Conservation (phyloP, 1,284 basidiomycete genomes). For the Trichosporon inkin region DNA sequence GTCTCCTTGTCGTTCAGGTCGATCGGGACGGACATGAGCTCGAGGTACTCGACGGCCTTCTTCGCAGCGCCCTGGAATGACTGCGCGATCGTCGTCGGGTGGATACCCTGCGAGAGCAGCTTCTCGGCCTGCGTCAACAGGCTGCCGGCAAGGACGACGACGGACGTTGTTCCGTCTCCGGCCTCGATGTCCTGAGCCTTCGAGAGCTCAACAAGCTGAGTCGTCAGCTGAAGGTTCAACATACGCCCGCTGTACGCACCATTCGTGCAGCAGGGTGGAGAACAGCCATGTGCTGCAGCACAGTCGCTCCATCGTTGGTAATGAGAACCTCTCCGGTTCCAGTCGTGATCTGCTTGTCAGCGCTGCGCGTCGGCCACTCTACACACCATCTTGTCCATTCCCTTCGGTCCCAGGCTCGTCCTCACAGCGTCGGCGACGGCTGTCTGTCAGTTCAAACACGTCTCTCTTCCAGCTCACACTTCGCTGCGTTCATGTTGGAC, state of each 20-base stretch:
- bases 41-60: constrained; percentile 91
- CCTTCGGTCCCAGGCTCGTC: constrained; percentile 93
- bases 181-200: constrained; percentile 98
- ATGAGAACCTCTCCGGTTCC: constrained; percentile 94
- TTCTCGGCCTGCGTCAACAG: constrained; percentile 93
- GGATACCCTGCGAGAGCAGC: constrained; percentile 91
- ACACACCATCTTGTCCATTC: constrained; percentile 98
- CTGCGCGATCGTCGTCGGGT: constrained; percentile 96
- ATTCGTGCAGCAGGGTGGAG: constrained; percentile 98
- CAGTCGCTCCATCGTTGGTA: constrained; percentile 98
- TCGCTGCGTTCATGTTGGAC: constrained; percentile 94
- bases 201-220: constrained; percentile 81
- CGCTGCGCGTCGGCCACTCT: background rate
- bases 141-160: constrained; percentile 93
- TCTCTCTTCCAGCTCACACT: constrained; percentile 59
- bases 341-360: constrained; percentile 78
- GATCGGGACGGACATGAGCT: constrained; percentile 87
- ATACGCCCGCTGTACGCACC: constrained; percentile 56
- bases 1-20: constrained; percentile 84
- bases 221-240: constrained; percentile 56
- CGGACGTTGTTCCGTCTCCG: constrained; percentile 97
- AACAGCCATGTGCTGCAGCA: constrained; percentile 94
- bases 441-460: constrained; percentile 44
- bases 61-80: constrained; percentile 87
- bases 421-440: constrained; percentile 97